phyloP scores from a whole-genome alignment of 139 green algal species.

The Chlorella sp. region DNA sequence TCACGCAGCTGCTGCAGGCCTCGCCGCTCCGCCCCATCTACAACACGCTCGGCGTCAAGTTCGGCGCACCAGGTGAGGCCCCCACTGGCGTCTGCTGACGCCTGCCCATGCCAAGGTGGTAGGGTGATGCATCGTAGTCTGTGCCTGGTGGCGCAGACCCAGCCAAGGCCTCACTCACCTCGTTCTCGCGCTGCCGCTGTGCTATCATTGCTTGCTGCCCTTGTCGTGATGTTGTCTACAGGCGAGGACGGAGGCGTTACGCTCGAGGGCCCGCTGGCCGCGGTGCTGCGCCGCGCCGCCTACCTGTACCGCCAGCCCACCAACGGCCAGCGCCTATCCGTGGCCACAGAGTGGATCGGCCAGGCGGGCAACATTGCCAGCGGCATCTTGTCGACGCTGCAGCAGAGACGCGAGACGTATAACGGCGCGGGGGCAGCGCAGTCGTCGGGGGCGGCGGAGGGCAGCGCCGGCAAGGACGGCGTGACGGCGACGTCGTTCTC shows the following conservation, averaged over 20 bases:
- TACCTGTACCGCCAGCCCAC: constrained; percentile 94
- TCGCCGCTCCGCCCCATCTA: constrained; percentile 59
- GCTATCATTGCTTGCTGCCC: background rate
- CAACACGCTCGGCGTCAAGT: constrained; percentile 25
- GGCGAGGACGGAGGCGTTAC: constrained; percentile 46
- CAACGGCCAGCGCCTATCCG: constrained; percentile 70
- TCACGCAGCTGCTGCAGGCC: constrained; percentile 28
- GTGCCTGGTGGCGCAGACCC: background rate
- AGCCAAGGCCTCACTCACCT: background rate
- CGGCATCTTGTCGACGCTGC: background rate
- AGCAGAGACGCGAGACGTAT: too few relatives aligned
- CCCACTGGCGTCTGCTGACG: constrained; percentile 1
- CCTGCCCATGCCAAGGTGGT: background rate
- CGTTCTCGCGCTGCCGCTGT: too few relatives aligned
- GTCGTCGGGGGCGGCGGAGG: too few relatives aligned
- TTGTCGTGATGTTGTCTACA: background rate
- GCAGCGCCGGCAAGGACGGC: too few relatives aligned
- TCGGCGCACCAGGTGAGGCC: constrained; percentile 9
- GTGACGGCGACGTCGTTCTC: too few relatives aligned
- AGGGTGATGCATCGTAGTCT: background rate
- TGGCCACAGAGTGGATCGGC: constrained; percentile 55
- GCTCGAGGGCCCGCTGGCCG: constrained; percentile 77
- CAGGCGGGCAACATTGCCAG: constrained; percentile 15
- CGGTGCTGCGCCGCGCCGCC: constrained; percentile 64
- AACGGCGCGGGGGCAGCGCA: too few relatives aligned